phyloP scores from a whole-genome alignment of 768 basidiomycete genomes.

The Lyophyllum shimeji region DNA sequence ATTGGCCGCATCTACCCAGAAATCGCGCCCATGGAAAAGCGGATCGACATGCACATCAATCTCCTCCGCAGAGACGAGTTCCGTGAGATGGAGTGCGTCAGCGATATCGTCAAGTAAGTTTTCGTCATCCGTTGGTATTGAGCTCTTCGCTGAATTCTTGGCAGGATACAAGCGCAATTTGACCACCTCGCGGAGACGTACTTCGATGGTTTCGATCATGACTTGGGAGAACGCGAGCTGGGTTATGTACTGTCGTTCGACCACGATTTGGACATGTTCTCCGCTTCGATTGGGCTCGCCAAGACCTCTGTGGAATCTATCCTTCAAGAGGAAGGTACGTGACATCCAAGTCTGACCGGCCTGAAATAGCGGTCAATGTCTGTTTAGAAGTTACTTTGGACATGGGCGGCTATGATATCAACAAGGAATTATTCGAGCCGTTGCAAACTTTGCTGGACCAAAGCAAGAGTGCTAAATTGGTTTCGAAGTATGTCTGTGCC shows the following conservation, averaged over 20 bases:
- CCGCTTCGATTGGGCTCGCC: slow-evolving; percentile 86
- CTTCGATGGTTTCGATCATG: slow-evolving; percentile 80
- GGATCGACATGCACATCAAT: slow-evolving; percentile 90
- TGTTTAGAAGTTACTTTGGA: slow-evolving; percentile 68
- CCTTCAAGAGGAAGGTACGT: slow-evolving; percentile 73
- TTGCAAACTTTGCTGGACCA: slow-evolving; percentile 81
- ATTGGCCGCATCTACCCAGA: slow-evolving; percentile 84
- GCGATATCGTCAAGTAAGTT: slow-evolving; percentile 82
- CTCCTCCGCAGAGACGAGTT: slow-evolving; percentile 86
- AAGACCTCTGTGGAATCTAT: slow-evolving; percentile 81
- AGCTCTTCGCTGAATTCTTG: background rate
- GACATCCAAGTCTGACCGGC: background rate
- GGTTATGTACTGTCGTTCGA: slow-evolving; percentile 83
- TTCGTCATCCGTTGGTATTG: background rate
- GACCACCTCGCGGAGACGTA: slow-evolving; percentile 90
- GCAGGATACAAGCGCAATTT: slow-evolving; percentile 88
- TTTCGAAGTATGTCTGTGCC: slow-evolving; percentile 62
- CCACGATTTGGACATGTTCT: slow-evolving; percentile 90
- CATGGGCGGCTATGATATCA: slow-evolving; percentile 71
- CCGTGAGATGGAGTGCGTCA: slow-evolving; percentile 90
- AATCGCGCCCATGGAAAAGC: slow-evolving; percentile 84
- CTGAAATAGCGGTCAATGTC: background rate
- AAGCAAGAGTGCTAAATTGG: slow-evolving; percentile 74
- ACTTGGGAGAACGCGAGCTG: slow-evolving; percentile 87
- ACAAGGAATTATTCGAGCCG: slow-evolving; percentile 77